phyloP scores from a whole-genome alignment of 371 early-diverging fungal genomes.

The Rhizopus arrhizus region DNA sequence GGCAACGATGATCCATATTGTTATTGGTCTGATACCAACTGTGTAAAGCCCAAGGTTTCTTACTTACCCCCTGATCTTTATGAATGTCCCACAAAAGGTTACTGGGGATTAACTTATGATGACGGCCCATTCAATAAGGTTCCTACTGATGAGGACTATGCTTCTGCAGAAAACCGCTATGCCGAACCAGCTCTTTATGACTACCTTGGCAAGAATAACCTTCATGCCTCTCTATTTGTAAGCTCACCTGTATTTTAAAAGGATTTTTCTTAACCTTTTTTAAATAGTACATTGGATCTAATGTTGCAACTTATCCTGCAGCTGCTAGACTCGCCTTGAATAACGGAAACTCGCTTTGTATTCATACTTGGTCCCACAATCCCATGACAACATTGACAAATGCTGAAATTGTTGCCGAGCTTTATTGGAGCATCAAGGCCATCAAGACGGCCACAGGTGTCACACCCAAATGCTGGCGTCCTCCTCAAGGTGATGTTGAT shows the following conservation, averaged over 20 bases:
- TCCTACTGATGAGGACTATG: constrained; percentile 13
- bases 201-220: constrained; percentile 34
- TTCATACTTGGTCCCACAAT: constrained; percentile 65
- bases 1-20: constrained; percentile 35
- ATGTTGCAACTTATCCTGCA: constrained; percentile 43
- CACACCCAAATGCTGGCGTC: constrained; percentile 58
- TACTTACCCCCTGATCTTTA: constrained; percentile 49
- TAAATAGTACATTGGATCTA: constrained; percentile 48
- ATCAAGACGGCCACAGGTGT: constrained; percentile 59
- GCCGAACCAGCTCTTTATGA: constrained; percentile 49
- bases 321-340: constrained; percentile 47
- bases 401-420: constrained; percentile 57
- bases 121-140: constrained; percentile 48
- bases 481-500: constrained; percentile 58
- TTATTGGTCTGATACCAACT: constrained; percentile 51
- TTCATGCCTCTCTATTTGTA: constrained; percentile 29
- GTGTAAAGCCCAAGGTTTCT: constrained; percentile 36
- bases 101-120: constrained; percentile 53
- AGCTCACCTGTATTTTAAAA: constrained; percentile 1
- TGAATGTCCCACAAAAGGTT: constrained; percentile 42
- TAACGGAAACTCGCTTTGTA: constrained; percentile 47
- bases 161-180: constrained; percentile 23
- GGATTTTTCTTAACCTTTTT: neutral
- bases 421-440: constrained; percentile 52
- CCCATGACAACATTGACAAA: constrained; percentile 53